phyloP scores from a whole-genome alignment of 2,329 filamentous ascomycete genomes.

The Waltergamsia citrina region DNA sequence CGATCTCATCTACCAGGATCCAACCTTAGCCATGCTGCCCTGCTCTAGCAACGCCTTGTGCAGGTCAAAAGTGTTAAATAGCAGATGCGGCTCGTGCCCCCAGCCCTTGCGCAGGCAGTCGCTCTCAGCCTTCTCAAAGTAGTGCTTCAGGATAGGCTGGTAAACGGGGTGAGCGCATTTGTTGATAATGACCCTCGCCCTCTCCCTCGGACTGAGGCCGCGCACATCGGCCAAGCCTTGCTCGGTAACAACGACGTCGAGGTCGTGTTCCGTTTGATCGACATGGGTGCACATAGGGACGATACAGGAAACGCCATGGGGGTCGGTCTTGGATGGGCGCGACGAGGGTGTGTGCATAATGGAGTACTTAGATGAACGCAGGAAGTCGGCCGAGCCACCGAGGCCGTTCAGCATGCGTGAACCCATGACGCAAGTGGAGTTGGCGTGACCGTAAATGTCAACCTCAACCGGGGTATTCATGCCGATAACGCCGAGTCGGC shows the following conservation, averaged over 20 bases:
- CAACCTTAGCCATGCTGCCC: slow-evolving; percentile 77
- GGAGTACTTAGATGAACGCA: slow-evolving; percentile 69
- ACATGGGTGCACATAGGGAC: slow-evolving; percentile 92
- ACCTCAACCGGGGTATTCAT: slow-evolving; percentile 96
- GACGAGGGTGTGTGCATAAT: slow-evolving; percentile 91
- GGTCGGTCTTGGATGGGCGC: slow-evolving; percentile 73
- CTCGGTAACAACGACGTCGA: slow-evolving; percentile 76
- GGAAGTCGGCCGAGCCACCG: slow-evolving; percentile 74
- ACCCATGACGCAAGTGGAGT: slow-evolving; percentile 84
- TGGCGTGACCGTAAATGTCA: slow-evolving; percentile 90
- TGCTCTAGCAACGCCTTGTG: slow-evolving; percentile 74
- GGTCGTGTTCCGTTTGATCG: slow-evolving; percentile 87
- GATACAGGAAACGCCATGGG: slow-evolving; percentile 73
- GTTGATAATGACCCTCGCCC: slow-evolving; percentile 75
- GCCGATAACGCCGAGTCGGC: slow-evolving; percentile 76
- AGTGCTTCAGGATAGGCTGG: slow-evolving; percentile 69
- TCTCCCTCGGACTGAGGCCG: slow-evolving; percentile 68
- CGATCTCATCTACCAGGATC: slow-evolving; percentile 46
- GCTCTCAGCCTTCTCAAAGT: slow-evolving; percentile 78
- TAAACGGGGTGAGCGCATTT: slow-evolving; percentile 84
- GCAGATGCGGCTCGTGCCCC: slow-evolving; percentile 82
- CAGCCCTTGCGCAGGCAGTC: slow-evolving; percentile 79
- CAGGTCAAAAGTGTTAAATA: slow-evolving; percentile 84
- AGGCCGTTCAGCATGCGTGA: slow-evolving; percentile 81
- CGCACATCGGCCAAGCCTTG: slow-evolving; percentile 76